Evolutionary conservation across 257 asterid species (phyloP), one percentile per base, ranked within the genome.

Genomic region (Henckelia pumila): DNA sequence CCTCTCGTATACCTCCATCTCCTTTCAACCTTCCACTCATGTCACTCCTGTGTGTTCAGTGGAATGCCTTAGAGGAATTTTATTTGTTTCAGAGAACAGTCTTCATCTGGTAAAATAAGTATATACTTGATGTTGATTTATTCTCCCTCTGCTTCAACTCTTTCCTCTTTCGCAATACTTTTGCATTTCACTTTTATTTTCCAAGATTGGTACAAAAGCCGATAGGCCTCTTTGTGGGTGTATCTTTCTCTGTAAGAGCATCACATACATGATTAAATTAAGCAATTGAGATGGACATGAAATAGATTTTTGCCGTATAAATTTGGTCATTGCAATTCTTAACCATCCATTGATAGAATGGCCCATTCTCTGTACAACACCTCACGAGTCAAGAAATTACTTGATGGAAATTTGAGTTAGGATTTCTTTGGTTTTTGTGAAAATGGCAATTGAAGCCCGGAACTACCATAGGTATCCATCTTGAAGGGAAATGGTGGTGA

Each of bases 11-110:
- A 87, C 94, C 60, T 93, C 99, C 57, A 83, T 93, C 80, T 91
- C 97, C 63, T 91, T 93, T 83, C 95, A 81, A 72, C 96, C 99
- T 71, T 84, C 99, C 64, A 93, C 97, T 59, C 95, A 93, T 82
- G 97, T 82, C 66, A 91, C 99, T 79, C 96, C 99, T 61, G 97
- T 93, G 58, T 76, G 89, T 67, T 93, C 97, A 66, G 24, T 66
- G 61, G 97, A 93, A 71, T 93, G 97, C 75, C 97, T 95, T 57
- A 83, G 86, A 66, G 99, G 99, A 70, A 83, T 93, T 74, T 44
- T 93, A 72, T 93, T 90, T 88, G 97, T 93, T 71, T 95, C 99
- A 53, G 97, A 93, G 66, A 91, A 85, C 80, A 81, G 99, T 74
- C 97, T 93, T 81, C 94, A 93, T 71, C 77, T 93, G 97, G 99